phyloP scores from a whole-genome alignment of 352 stramenopile genomes.

The Phytophthora colocasiae region DNA sequence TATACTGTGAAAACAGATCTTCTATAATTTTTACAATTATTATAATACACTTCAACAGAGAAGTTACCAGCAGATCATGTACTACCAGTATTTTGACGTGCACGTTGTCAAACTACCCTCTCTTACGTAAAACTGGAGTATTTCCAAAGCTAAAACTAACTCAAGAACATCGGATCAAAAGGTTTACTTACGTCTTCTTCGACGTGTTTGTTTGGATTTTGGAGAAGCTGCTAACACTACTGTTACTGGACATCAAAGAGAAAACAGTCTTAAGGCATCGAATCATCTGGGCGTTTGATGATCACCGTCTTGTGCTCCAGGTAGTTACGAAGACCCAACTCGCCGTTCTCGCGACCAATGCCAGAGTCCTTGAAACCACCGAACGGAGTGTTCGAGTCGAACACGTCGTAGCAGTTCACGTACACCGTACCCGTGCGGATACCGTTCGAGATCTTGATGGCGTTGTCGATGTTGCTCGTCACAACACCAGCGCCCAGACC shows the following conservation, averaged over 20 bases:
- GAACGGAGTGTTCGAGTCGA: slow-evolving; percentile 83
- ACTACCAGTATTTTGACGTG: no score
- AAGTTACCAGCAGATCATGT: no score
- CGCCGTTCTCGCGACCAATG: slow-evolving; percentile 77
- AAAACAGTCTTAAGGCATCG: slow-evolving; percentile 40
- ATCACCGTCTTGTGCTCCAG: slow-evolving; percentile 76
- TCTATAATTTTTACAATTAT: no score
- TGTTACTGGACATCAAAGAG: slow-evolving; percentile 20
- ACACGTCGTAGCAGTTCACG: slow-evolving; percentile 94
- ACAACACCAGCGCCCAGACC: slow-evolving; percentile 90
- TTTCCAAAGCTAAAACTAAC: background rate
- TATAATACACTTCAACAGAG: background rate
- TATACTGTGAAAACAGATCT: no score
- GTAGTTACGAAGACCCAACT: slow-evolving; percentile 76
- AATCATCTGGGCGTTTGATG: slow-evolving; percentile 61
- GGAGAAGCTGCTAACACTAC: slow-evolving; percentile 10
- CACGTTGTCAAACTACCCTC: no score
- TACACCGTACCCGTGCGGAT: slow-evolving; percentile 93
- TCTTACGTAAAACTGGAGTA: no score
- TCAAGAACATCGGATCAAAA: background rate
- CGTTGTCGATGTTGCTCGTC: slow-evolving; percentile 83
- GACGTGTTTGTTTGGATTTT: slow-evolving; percentile 10
- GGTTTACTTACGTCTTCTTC: background rate
- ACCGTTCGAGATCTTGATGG: slow-evolving; percentile 83
- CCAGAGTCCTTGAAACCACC: slow-evolving; percentile 89